phyloP scores from a whole-genome alignment of 805 yeast species.

The Wickerhamomyces chaumierensis region DNA sequence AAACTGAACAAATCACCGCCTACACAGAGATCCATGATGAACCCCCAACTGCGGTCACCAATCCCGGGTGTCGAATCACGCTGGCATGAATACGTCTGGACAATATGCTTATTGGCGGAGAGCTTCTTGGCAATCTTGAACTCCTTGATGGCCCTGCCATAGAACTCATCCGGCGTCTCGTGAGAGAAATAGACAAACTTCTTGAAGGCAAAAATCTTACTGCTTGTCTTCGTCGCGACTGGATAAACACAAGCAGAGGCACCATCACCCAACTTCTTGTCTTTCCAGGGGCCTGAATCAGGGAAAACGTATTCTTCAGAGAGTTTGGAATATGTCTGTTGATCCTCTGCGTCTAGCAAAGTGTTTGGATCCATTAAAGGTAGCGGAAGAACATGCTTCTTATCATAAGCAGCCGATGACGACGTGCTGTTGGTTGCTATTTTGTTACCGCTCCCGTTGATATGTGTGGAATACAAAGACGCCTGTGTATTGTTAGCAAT shows the following conservation, averaged over 20 bases:
- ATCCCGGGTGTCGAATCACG: constrained; percentile 44
- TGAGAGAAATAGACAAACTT: constrained; percentile 46
- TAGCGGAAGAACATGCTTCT: constrained; percentile 39
- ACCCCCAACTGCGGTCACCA: constrained; percentile 66
- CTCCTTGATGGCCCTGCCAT: constrained; percentile 53
- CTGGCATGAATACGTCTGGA: constrained; percentile 41
- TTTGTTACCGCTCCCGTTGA: too few species aligned
- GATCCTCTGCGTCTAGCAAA: constrained; percentile 41
- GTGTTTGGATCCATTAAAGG: constrained; percentile 61
- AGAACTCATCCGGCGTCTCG: constrained; percentile 56
- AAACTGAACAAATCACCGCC: constrained; percentile 52
- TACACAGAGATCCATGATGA: constrained; percentile 50
- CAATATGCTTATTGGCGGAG: constrained; percentile 48
- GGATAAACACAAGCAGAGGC: constrained; percentile 60
- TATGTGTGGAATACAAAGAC: too few species aligned
- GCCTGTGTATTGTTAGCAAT: too few species aligned
- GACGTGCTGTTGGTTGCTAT: not conserved
- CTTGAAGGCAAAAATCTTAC: constrained; percentile 50
- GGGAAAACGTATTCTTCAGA: constrained; percentile 43
- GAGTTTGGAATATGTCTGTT: constrained; percentile 36
- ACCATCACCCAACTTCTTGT: constrained; percentile 54
- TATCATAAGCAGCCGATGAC: constrained; percentile 21
- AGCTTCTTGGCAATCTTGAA: constrained; percentile 46
- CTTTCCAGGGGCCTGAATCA: constrained; percentile 23
- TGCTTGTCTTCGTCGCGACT: constrained; percentile 25